A percentile compares a stretch with the other conserved stretches of the same genome.
phyloP scores from a whole-genome alignment of 2,329 filamentous ascomycete genomes.

The Neobulgaria alba region DNA sequence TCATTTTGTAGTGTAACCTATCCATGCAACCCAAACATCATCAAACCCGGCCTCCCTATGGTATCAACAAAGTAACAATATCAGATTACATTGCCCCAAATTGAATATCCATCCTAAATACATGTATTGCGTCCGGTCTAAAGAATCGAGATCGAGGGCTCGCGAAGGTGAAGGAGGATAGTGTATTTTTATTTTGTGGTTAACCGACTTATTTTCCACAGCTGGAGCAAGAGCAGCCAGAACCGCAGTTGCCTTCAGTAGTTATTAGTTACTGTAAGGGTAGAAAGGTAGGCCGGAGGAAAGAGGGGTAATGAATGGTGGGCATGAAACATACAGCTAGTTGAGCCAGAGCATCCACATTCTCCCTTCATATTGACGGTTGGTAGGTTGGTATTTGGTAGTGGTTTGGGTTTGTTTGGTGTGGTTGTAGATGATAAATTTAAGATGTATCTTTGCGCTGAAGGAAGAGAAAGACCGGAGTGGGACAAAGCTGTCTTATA shows the following conservation, averaged over 20 bases:
- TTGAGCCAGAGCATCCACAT: conserved; percentile 31
- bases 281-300: background rate
- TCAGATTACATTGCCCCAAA: background rate
- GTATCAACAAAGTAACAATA: background rate
- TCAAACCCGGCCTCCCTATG: background rate
- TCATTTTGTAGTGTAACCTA: too few relatives aligned
- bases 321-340: conserved; percentile 26
- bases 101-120: background rate
- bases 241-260: conserved; percentile 19
- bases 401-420: background rate
- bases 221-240: conserved; percentile 28
- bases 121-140: too few relatives aligned
- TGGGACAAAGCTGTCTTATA: background rate
- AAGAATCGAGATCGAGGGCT: background rate
- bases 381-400: conserved; percentile 3
- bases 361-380: conserved; percentile 31
- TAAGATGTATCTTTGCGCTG: background rate
- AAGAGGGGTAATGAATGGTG: conserved; percentile 1
- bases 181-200: background rate
- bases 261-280: background rate
- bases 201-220: conserved; percentile 29
- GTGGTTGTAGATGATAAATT: background rate
- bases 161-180: too few relatives aligned
- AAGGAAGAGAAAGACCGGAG: background rate
- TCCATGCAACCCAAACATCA: background rate